Evolutionary conservation across 257 asterid species (phyloP), one percentile per base, ranked within the genome.

Genomic region (Schizonepeta tenuifolia): DNA sequence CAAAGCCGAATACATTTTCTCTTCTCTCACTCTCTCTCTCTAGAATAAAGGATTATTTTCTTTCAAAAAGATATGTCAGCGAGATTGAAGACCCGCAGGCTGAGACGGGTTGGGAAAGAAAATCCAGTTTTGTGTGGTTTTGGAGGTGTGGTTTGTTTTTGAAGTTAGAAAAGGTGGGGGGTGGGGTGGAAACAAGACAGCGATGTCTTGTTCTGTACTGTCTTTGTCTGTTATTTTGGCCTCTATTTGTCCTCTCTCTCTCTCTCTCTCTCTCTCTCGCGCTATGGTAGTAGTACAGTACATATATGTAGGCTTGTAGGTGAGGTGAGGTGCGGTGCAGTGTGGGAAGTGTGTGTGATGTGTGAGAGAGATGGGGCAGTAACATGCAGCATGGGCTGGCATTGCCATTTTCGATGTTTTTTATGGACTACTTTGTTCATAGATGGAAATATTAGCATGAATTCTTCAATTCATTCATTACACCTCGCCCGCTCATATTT

Each of bases 191-290:
- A 88, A 83, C 83, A 79, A 78, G 84, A 84, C 93, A 87, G 90
- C 90, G 85, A 83, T 77, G 90, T 86, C 75, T 75, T 80, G 88
- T 86, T 76, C 64, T 82, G 86, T 83, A 73, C 84, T 80, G 88
- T 85, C 76, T 60, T 46, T 78, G 85, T 81, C 78, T 81, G 71
- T 74, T 70, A 35, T 51, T 71, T 71, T 71, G 54, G 76, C 78
- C 80, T 54, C 50, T 74, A 70, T 72, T 79, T 65, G 84, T 67
- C 77, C 77, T 58, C 4, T 57, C 49, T 9, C 66, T n/a, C 47
- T 56, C 77, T 31, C 60, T 36, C 49, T 62, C 76, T n/a, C 47
- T 56, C 77, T 31, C 60, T 36, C 49, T 62, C 76, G n/a, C n/a
- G n/a, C n/a, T n/a, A n/a, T n/a, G n/a, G n/a, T n/a, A n/a, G n/a